Evolutionary conservation across 2,329 filamentous ascomycete species (phyloP), one percentile per base, ranked within the genome.

Genomic region (Hypoxylon sp.): DNA sequence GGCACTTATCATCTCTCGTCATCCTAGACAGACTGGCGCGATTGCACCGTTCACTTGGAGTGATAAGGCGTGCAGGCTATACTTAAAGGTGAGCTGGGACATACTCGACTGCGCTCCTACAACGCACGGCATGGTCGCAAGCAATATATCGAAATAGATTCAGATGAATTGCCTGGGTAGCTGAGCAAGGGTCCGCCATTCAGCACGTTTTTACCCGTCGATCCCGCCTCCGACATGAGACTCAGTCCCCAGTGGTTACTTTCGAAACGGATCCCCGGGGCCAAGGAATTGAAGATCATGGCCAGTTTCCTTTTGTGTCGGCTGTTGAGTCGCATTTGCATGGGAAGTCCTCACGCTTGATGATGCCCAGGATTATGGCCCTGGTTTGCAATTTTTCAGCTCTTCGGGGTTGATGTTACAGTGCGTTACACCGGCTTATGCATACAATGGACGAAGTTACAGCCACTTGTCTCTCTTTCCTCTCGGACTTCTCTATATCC

Each of bases 321-420:
- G 26, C 22, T 28, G n/a, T n/a, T 38, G 22, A 44, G 18, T 32
- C 7, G 26, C 12, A 26, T 32, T 51, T 52, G 22, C 48, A 28
- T 20, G 14, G 11, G 4, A 28, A 36, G 49, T n/a, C 30, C 24
- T 38, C 32, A 38, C 30, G 44, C 16, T 45, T 33, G 42, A 20
- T 36, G 33, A 46, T 16, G 38, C 40, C 42, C 40, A 52, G 52
- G 52, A 62, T 52, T 20, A 9, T 11, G 20, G 36, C 3, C 46
- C 51, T 45, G 22, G 52, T n/a, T 40, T 28, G 30, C 4, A 36
- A n/a, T 12, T 2, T 18, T 48, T 30, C 48, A 51, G 46, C 52
- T 55, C 16, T 14, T 30, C n/a, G 24, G 22, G 36, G 2, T 53
- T 16, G 26, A 53, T 30, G 50, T 14, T 16, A 42, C 30, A n/a